Conservation (phyloP, 1,139 yeast species). For the Geotrichum siamense region DNA sequence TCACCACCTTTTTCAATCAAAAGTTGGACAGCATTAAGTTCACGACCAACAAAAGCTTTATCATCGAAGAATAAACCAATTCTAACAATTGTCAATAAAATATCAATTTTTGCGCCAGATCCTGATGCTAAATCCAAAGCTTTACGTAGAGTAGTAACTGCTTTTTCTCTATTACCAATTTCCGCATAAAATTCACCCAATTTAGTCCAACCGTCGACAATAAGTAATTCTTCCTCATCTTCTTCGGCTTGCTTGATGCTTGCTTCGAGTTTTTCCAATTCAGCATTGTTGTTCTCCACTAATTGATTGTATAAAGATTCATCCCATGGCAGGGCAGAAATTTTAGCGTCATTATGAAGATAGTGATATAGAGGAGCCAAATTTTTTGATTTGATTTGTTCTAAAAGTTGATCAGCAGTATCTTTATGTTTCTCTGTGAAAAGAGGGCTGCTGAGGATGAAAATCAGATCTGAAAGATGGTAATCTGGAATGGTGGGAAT, state of each 20-base stretch:
- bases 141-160: conserved; percentile 62
- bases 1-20: conserved; percentile 95
- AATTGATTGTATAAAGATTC: conserved; percentile 48
- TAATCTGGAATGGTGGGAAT: conserved; percentile 60
- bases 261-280: conserved; percentile 51
- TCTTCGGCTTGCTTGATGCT: conserved; percentile 68
- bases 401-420: conserved; percentile 44
- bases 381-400: conserved; percentile 50
- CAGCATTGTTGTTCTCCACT: conserved; percentile 46
- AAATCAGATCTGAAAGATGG: conserved; percentile 68
- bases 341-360: conserved; percentile 45
- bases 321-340: conserved; percentile 45
- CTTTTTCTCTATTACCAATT: conserved; percentile 73
- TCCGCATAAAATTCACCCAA: conserved; percentile 84
- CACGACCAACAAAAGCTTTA: conserved; percentile 58
- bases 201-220: conserved; percentile 65
- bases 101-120: conserved; percentile 85
- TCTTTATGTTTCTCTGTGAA: conserved; percentile 38
- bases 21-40: conserved; percentile 63
- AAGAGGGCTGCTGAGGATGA: conserved; percentile 46
- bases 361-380: conserved; percentile 83
- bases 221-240: conserved; percentile 85
- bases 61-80: conserved; percentile 85
- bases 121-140: conserved; percentile 78
- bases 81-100: conserved; percentile 70